These are phyloP conservation scores for Ochetophila trinervis DNA, from an alignment of 306 rosid genomes.

Conservation along the genomic window DNA sequence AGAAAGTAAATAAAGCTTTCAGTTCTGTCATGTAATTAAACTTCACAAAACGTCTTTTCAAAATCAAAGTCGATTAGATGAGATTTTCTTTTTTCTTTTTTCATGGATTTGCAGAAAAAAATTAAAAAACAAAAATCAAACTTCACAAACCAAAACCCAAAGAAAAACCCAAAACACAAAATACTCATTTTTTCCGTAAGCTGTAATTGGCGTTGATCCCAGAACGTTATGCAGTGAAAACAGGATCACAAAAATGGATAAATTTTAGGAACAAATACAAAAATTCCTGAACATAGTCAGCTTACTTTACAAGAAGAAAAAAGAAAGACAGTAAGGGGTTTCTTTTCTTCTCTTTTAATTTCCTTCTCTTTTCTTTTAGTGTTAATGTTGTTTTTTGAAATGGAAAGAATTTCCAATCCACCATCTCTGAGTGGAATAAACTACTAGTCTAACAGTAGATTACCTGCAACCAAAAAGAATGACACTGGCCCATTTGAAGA, in stretches of 20 bases:
- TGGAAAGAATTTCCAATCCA: not conserved
- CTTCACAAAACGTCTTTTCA: too few species aligned
- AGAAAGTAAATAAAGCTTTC: too few species aligned
- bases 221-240: conserved; percentile 10
- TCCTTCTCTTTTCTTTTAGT: not conserved
- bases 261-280: conserved; percentile 16
- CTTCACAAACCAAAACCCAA: too few species aligned
- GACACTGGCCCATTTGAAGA: conserved; percentile 30
- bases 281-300: not conserved
- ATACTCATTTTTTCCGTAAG: not conserved
- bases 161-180: too few species aligned
- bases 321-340: too few species aligned
- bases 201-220: not conserved
- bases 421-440: conserved; percentile 4
- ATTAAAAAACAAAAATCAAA: too few species aligned
- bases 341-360: not conserved
- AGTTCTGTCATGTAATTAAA: too few species aligned
- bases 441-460: conserved; percentile 10
- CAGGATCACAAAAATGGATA: conserved; percentile 6
- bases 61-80: too few species aligned
- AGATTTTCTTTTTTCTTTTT: too few species aligned
- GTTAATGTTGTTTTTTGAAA: not conserved
- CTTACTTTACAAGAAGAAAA: not conserved
- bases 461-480: conserved; percentile 18
- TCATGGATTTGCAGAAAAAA: too few species aligned